Evolutionary conservation across 2,329 filamentous ascomycete genomes (phyloP).

Genomic region (Periglandula ipomoeae): DNA sequence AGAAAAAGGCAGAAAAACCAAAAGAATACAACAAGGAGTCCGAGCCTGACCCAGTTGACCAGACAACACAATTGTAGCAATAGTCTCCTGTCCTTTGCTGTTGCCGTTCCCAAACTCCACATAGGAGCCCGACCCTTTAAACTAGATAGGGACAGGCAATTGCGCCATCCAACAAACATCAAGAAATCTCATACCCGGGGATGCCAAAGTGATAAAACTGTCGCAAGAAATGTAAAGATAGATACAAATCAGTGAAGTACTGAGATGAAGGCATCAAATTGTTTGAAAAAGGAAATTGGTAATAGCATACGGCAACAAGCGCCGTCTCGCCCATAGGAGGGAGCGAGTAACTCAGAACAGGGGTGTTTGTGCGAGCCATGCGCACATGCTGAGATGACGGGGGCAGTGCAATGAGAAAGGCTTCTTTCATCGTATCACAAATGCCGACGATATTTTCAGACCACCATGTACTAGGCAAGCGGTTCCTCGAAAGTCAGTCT

Average conservation of each 20-base stretch:
- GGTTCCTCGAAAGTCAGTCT: constrained; percentile 75
- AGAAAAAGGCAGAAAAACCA: background rate
- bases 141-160: background rate
- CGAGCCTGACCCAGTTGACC: background rate
- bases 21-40: background rate
- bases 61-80: background rate
- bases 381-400: too few relatives aligned
- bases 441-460: too few relatives aligned
- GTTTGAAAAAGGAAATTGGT: background rate
- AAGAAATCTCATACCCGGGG: too few relatives aligned
- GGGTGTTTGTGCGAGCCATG: too few relatives aligned
- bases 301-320: background rate
- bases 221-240: background rate
- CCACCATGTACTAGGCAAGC: constrained; percentile 12
- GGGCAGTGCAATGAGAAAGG: too few relatives aligned
- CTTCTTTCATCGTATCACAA: too few relatives aligned
- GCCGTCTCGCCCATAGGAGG: background rate
- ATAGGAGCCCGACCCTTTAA: background rate
- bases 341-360: too few relatives aligned
- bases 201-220: background rate
- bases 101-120: background rate
- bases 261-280: background rate
- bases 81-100: background rate
- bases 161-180: background rate
- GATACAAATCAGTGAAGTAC: background rate